Conservation (phyloP, 2,329 filamentous ascomycete genomes). For the Diaporthe caulivora region DNA sequence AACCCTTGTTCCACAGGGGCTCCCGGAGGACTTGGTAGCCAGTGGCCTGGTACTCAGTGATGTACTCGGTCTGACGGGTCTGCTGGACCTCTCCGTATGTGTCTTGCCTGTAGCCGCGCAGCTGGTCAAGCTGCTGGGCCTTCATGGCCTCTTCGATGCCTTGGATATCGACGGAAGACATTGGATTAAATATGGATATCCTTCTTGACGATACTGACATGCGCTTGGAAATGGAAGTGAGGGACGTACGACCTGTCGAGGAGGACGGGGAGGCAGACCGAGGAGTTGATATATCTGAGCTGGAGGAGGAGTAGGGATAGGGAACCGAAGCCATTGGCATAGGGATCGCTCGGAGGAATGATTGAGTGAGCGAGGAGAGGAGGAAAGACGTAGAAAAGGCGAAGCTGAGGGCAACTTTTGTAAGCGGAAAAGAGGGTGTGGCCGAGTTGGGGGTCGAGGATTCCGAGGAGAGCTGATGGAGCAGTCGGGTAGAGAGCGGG, state of each 20-base stretch:
- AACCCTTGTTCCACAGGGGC: slow-evolving; percentile 76
- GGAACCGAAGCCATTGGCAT: slow-evolving; percentile 59
- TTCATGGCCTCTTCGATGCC: slow-evolving; percentile 72
- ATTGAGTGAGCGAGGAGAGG: slow-evolving; percentile 41
- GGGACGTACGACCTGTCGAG: slow-evolving; percentile 62
- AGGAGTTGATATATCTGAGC: slow-evolving; percentile 66
- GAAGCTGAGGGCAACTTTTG: slow-evolving; percentile 33
- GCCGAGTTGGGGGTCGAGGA: slow-evolving; percentile 21
- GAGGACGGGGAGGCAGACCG: slow-evolving; percentile 65
- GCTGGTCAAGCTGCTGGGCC: slow-evolving; percentile 69
- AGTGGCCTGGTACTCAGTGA: slow-evolving; percentile 59
- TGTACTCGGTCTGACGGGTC: slow-evolving; percentile 64
- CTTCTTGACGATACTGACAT: slow-evolving; percentile 64
- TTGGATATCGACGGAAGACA: slow-evolving; percentile 67
- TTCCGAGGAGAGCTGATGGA: slow-evolving; percentile 31
- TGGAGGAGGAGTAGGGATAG: slow-evolving; percentile 59
- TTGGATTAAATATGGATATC: slow-evolving; percentile 66
- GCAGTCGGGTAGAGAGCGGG: slow-evolving; percentile 32
- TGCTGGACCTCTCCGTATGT: slow-evolving; percentile 69
- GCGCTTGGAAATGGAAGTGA: slow-evolving; percentile 65
- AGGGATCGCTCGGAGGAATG: slow-evolving; percentile 43
- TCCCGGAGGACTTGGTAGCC: slow-evolving; percentile 73
- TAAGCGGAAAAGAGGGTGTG: slow-evolving; percentile 21
- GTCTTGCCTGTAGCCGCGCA: slow-evolving; percentile 70
- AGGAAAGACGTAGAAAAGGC: slow-evolving; percentile 31